Base-by-base conservation (phyloP, 2,329 filamentous ascomycete species). In the Madurella fahalii region DNA sequence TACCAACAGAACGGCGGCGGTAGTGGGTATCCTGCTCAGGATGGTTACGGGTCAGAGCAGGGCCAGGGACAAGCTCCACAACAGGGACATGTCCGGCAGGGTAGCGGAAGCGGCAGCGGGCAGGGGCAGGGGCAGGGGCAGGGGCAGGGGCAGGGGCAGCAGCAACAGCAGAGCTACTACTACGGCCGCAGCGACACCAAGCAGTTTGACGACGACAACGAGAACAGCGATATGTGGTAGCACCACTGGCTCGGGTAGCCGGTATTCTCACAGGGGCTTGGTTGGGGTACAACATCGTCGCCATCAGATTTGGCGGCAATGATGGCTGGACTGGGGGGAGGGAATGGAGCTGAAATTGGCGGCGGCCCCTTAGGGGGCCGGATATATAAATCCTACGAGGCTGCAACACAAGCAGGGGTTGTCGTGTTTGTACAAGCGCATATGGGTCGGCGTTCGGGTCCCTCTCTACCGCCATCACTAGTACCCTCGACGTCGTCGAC, bases 161-260 rank as follows among this genome's bases (percentile, higher is more conserved):
- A 47, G 17, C 32, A 47, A 11, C 52, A 53, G 40, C 41, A 55
- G 18, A 47, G 40, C 39, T 56, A 60, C 47, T 63, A 62, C 41
- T 55, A 63, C 16, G 46, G 37, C 12, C 56, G 54, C 8, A 42
- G 54, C 18, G 50, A 57, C 40, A 53, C 25, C 40, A 57, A 52
- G 18, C 48, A 53, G 25, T 52, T 48, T 47, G 54, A 56, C 17
- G 52, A 61, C 37, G 52, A 59, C 34, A 51, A 59, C 17, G 60
- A 61, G 51, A 52, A 52, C 16, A 56, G 47, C 53, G 58, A 63
- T 30, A 63, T 63, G 63, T 64, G 61, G 63, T 64, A 64, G 63
- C 34, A 49, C 54, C 58, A 59, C 53, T 45, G 43, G 16, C 15
- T 30, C 15, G 15, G 9, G 4, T 41, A 31, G 11, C 41, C 20